These are phyloP conservation scores for Fonsecaea pugnacius DNA, from an alignment of 2,329 filamentous ascomycete genomes.

Conservation along the genomic window DNA sequence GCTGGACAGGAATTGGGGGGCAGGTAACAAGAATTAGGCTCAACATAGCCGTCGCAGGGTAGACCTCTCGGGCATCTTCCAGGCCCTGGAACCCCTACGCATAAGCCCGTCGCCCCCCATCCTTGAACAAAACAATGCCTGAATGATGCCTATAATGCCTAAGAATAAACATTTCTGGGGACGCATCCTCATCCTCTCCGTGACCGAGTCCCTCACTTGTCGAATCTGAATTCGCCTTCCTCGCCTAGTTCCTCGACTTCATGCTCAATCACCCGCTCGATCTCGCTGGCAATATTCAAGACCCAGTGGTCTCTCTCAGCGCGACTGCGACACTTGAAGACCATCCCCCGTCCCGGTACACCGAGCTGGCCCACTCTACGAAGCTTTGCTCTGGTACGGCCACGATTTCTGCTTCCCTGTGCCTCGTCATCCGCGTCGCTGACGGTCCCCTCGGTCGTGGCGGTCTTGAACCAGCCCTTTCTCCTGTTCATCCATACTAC, in stretches of 20 bases:
- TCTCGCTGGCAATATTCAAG: constrained; percentile 67
- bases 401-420: constrained; percentile 8
- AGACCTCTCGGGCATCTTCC: too few species aligned
- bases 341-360: constrained; percentile 64
- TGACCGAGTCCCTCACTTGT: constrained; percentile 18
- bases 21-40: too few species aligned
- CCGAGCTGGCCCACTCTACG: constrained; percentile 66
- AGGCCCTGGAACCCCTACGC: too few species aligned
- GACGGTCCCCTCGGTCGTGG: constrained; percentile 39
- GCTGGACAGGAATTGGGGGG: too few species aligned
- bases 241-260: constrained; percentile 28
- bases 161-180: too few species aligned
- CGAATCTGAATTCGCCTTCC: constrained; percentile 29
- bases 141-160: too few species aligned
- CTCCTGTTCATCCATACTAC: constrained; percentile 36
- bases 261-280: constrained; percentile 51
- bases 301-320: constrained; percentile 72
- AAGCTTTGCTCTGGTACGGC: constrained; percentile 43
- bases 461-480: constrained; percentile 36
- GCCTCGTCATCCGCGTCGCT: not conserved
- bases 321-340: constrained; percentile 68
- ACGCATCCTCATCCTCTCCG: not conserved
- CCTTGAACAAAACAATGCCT: too few species aligned
- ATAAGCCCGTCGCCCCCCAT: too few species aligned
- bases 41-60: too few species aligned